Base-by-base conservation (phyloP, 1,284 basidiomycete genomes). In the Malassezia brasiliensis region DNA sequence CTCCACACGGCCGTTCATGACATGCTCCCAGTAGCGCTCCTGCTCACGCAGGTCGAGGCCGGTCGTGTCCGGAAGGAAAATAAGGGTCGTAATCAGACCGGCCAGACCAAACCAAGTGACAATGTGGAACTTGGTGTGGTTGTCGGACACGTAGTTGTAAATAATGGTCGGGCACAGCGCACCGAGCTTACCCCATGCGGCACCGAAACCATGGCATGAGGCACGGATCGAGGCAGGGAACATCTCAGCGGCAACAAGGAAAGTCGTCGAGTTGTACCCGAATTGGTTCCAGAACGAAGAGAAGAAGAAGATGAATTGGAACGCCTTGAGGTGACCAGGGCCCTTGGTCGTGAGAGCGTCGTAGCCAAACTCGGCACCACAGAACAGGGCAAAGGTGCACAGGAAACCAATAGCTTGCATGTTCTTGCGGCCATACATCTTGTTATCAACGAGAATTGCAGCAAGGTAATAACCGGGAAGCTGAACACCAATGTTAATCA, bases 361-460 rank as follows among this genome's bases (percentile, higher is more conserved):
- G 73, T 72, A 79, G 47, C 73, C 65, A 62, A 77, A 74, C 39
- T 74, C 72, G n/a, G 73, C 75, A 36, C 77, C 67, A 48, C 72
- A 68, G 71, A 79, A 78, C 42, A 78, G 69, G 52, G 79, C 70
- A 60, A 77, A 78, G 58, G 78, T 76, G 56, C 75, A 68, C 47
- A 78, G 65, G 73, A 81, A 79, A 3, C 79, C 79, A 61, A 79
- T 68, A 34, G 74, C 75, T 67, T 81, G 79, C 79, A 81, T 79
- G 67, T 66, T 68, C 60, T 75, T 74, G 38, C 70, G 64, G 9
- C 73, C 74, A 53, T 75, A 76, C 53, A 77, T 72, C 75, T 81
- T 81, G 77, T 80, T 77, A 71, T 81, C 80, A 66, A 81, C 79
- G 31, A 80, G 63, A 32, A 80, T 50, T n/a, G 79, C 79, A 20